Percentiles rank a stretch among this genome's conserved stretches.
Evolutionary conservation across 495 filamentous ascomycete species (phyloP).

Genomic region (Glonium stellatum): DNA sequence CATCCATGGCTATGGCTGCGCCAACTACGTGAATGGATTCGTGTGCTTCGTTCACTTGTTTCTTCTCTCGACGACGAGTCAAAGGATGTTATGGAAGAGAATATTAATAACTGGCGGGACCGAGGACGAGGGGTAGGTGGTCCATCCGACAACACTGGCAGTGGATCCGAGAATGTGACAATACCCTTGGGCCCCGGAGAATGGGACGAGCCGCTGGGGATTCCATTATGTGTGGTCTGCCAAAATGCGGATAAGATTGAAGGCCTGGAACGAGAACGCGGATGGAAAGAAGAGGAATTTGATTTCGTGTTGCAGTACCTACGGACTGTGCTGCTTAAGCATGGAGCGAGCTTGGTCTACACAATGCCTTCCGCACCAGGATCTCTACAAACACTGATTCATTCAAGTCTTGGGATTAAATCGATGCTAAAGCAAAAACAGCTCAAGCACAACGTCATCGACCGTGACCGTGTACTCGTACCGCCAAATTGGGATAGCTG

Average conservation of each 20-base stretch:
- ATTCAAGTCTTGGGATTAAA: slow-evolving; percentile 82
- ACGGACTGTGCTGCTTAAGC: slow-evolving; percentile 77
- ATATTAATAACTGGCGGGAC: slow-evolving; percentile 59
- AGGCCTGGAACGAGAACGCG: slow-evolving; percentile 71
- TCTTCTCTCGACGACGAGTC: slow-evolving; percentile 66
- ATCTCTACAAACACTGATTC: slow-evolving; percentile 72
- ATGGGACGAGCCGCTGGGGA: slow-evolving; percentile 84
- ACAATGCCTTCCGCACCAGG: slow-evolving; percentile 74
- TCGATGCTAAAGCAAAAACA: slow-evolving; percentile 77
- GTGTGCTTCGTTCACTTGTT: slow-evolving; percentile 68
- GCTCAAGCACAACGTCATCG: slow-evolving; percentile 90
- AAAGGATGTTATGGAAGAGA: slow-evolving; percentile 76
- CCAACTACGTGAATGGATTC: slow-evolving; percentile 80
- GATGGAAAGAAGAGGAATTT: slow-evolving; percentile 91
- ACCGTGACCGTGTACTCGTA: slow-evolving; percentile 87
- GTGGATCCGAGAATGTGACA: slow-evolving; percentile 46
- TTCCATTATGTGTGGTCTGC: slow-evolving; percentile 87
- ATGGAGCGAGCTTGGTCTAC: slow-evolving; percentile 87
- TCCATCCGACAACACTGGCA: slow-evolving; percentile 15
- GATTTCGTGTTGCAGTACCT: slow-evolving; percentile 86
- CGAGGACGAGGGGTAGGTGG: slow-evolving; percentile 39
- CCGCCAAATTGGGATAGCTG: slow-evolving; percentile 98
- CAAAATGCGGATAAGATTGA: slow-evolving; percentile 92
- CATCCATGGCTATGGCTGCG: slow-evolving; percentile 89
- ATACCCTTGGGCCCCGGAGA: slow-evolving; percentile 83